Percentiles rank a stretch among this genome's conserved stretches.
Evolutionary conservation across 495 filamentous ascomycete genomes (phyloP).

Genomic region (Glonium stellatum): DNA sequence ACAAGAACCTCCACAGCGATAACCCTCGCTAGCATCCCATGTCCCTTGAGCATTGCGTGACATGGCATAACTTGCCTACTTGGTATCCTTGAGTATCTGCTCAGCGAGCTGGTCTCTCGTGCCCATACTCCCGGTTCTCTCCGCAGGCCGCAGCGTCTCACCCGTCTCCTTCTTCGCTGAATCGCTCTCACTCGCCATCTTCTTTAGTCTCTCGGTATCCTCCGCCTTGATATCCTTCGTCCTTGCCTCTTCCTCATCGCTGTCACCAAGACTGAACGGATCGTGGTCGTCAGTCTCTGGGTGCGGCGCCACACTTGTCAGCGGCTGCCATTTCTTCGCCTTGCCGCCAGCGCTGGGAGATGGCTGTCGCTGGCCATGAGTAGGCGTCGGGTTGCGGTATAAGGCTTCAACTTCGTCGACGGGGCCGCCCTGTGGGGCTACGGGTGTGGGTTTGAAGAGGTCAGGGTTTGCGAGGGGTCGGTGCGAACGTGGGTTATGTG

Average conservation of each 20-base stretch:
- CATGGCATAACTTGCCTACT: slow-evolving; percentile 1
- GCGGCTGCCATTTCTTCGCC: slow-evolving; percentile 92
- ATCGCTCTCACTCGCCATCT: slow-evolving; percentile 45
- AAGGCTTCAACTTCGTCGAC: slow-evolving; percentile 71
- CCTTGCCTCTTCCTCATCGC: slow-evolving; percentile 82
- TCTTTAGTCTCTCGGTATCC: slow-evolving; percentile 63
- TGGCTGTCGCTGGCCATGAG: slow-evolving; percentile 37
- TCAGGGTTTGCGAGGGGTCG: slow-evolving; percentile 70
- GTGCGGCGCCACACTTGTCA: slow-evolving; percentile 78
- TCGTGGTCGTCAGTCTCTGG: slow-evolving; percentile 81
- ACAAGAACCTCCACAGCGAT: background rate
- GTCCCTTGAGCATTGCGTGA: background rate
- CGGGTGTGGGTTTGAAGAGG: slow-evolving; percentile 64
- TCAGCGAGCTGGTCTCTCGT: slow-evolving; percentile 43
- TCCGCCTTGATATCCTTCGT: slow-evolving; percentile 56
- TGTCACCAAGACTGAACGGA: slow-evolving; percentile 93
- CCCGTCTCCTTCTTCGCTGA: slow-evolving; percentile 27
- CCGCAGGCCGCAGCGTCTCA: slow-evolving; percentile 30
- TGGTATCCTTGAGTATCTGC: slow-evolving; percentile 35
- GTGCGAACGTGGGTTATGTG: slow-evolving; percentile 27
- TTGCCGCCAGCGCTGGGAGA: slow-evolving; percentile 46
- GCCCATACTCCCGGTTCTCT: slow-evolving; percentile 34
- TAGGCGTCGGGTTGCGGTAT: slow-evolving; percentile 54
- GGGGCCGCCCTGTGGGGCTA: slow-evolving; percentile 44
- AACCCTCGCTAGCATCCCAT: no score